Percentiles rank a stretch among this genome's conserved stretches.
Conservation (phyloP, 805 yeast species). For the Cyberlindnera saturnus region DNA sequence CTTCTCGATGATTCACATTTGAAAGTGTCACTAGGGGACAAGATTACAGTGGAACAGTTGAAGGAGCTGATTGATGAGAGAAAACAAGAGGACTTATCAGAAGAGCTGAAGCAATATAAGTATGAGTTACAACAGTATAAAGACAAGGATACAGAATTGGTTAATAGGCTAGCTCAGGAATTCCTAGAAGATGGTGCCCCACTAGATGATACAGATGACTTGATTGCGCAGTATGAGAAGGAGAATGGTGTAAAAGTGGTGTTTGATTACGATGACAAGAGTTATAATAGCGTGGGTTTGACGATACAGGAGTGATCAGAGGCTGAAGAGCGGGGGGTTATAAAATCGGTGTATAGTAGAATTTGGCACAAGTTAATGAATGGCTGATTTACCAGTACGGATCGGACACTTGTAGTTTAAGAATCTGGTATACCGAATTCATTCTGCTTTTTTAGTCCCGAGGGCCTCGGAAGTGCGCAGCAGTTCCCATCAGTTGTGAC, state of each 20-base stretch:
- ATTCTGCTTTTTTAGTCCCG: too few relatives aligned
- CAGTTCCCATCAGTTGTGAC: too few relatives aligned
- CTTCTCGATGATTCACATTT: constrained; percentile 15
- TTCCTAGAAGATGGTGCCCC: constrained; percentile 13
- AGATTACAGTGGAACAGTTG: constrained; percentile 7
- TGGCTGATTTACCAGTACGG: too few relatives aligned
- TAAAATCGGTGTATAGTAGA: too few relatives aligned
- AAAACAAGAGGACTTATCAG: constrained; percentile 2
- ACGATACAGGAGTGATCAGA: neutral
- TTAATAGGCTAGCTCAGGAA: constrained; percentile 14
- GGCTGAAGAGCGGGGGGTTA: too few relatives aligned
- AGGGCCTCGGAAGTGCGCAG: too few relatives aligned
- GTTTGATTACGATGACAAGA: constrained; percentile 2
- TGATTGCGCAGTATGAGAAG: constrained; percentile 11
- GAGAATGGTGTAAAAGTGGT: constrained; percentile 13
- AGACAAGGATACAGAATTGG: constrained; percentile 2
- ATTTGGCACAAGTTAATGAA: too few relatives aligned
- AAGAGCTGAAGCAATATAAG: constrained; percentile 8
- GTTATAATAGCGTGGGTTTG: constrained; percentile 3
- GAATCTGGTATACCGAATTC: too few relatives aligned
- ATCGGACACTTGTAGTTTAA: too few relatives aligned
- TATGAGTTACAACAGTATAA: neutral
- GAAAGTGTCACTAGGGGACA: neutral
- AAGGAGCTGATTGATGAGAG: constrained; percentile 4
- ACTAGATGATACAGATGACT: constrained; percentile 10